Evolutionary conservation across 148 eudicot species (phyloP), one percentile per base, ranked within the genome.

Genomic region (Nyssa sinensis): DNA sequence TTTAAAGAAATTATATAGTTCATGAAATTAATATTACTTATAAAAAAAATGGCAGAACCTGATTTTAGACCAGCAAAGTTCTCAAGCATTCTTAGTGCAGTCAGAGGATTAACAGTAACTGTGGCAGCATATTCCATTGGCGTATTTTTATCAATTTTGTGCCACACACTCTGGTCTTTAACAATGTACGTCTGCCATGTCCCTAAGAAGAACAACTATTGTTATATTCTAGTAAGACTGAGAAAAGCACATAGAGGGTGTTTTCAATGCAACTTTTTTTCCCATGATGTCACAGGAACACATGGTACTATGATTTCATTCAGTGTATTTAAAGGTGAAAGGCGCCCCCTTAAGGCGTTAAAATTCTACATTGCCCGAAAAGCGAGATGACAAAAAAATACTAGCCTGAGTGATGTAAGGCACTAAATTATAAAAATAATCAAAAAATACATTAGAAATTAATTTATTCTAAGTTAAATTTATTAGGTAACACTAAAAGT

Each of bases 81-180:
- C 75, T 81, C 84, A 17, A 94, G 88, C 98, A 94, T 94, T 80
- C 86, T 83, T 77, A 87, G 81, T 11, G 98, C 98, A 63, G 91
- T 90, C 85, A 92, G 70, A 61, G 98, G 98, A 81, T 94, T 94
- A 37, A 94, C 93, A 77, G 87, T 84, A 63, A 92, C 82, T 47
- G 97, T 88, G 66, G 98, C 96, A 83, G 98, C 97, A 81, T 90
- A 94, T 69, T 92, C 90, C 41, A 82, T 72, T 28, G 96, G 97
- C 4, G 94, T 87, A 64, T 80, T 66, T 77, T 84, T 83, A 78
- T 86, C 84, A 41, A 94, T 82, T 81, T 86, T 94, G 81, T 94
- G 96, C 98, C 98, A 94, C 4, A 83, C 81, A 83, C 81, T 85
- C 58, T 90, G 83, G 66, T 94, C 92, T 77, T 87, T 90, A 16